Base-by-base conservation (phyloP, 164 flowering plant genomes). In the Echeveria elegans region DNA sequence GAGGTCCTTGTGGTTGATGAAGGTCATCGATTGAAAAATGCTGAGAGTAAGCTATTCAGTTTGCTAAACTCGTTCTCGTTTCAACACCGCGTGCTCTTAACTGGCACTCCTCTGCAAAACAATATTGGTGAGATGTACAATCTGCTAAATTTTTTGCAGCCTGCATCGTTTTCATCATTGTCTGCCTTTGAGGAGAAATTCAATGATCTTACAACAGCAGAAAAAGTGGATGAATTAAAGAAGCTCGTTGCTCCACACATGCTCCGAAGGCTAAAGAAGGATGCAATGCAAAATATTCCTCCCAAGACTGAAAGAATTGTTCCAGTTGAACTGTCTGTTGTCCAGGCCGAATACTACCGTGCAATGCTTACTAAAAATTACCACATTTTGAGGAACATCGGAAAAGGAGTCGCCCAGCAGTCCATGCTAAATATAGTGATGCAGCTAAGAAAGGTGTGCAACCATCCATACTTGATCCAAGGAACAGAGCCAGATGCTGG, bases 1-100 rank as follows among this genome's bases (percentile, higher is more conserved):
- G 99, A 95, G 77, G 96, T 95, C 77, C 97, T 95, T 74, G 79
- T 95, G 64, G 99, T 95, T 77, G 99, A 95, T 80, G 99, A 95
- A 82, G 99, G 99, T 29, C 99, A 95, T 70, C 94, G 99, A 37
- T 76, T 95, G 76, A 95, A 95, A 69, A 95, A 95, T 71, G 82
- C 98, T 5, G 84, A 82, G 47, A 92, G 98, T 72, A 95, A 95
- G 85, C 96, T 95, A 75, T 95, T 95, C 72, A 79, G 90, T 79
- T 68, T 89, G 88, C 95, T 95, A 38, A 95, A 95, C 70, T 71
- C 87, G 30, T 87, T 86, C 74, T 86, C 96, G 52, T 95, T 95
- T 75, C 98, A 90, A 72, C 99, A 95, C 66, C 92, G 99, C 62
- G 88, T 95, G 14, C 79, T 95, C 36, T 75, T 95, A 83, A 95